A percentile compares a stretch with the other conserved stretches of the same genome.
phyloP scores from a whole-genome alignment of 139 green algal genomes.

The Chlorella sp. region DNA sequence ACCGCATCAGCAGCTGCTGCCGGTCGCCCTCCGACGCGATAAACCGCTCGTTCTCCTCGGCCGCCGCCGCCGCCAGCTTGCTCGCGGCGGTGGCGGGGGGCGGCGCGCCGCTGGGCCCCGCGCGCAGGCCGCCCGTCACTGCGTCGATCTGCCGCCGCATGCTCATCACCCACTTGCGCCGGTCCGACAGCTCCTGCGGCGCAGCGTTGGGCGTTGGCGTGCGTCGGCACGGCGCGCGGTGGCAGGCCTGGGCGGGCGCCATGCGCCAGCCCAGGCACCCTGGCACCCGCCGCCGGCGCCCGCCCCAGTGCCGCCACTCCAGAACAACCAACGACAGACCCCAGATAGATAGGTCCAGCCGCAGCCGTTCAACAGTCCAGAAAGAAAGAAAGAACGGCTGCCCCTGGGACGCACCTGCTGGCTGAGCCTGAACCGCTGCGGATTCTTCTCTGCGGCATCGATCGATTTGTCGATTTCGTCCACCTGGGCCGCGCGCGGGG shows the following conservation, averaged over 20 bases:
- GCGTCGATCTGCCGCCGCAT: slow-evolving; percentile 39
- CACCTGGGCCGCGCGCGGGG: no score
- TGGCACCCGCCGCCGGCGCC: no score
- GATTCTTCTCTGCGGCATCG: slow-evolving; percentile 74
- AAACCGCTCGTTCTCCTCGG: slow-evolving; percentile 70
- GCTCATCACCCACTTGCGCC: slow-evolving; percentile 68
- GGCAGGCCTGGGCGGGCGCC: no score
- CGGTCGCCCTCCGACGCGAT: slow-evolving; percentile 56
- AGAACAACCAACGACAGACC: no score
- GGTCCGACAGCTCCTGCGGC: slow-evolving; percentile 69
- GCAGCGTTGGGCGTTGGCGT: no score
- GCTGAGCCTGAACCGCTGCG: slow-evolving; percentile 72
- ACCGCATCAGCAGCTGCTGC: slow-evolving; percentile 77
- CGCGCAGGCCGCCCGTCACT: slow-evolving; percentile 34
- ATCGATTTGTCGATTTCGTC: slow-evolving; percentile 78
- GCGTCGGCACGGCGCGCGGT: no score
- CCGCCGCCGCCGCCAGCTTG: slow-evolving; percentile 39
- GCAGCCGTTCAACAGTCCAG: no score
- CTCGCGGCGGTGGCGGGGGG: slow-evolving; percentile 5
- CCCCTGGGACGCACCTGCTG: no score
- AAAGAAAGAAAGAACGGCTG: no score
- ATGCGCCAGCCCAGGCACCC: no score
- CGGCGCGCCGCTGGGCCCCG: slow-evolving; percentile 26
- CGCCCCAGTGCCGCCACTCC: no score
- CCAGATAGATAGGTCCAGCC: no score